Percentiles rank a stretch among this genome's conserved stretches.
phyloP scores from a whole-genome alignment of 2,329 filamentous ascomycete genomes.

The Neopestalotiopsis rosae region DNA sequence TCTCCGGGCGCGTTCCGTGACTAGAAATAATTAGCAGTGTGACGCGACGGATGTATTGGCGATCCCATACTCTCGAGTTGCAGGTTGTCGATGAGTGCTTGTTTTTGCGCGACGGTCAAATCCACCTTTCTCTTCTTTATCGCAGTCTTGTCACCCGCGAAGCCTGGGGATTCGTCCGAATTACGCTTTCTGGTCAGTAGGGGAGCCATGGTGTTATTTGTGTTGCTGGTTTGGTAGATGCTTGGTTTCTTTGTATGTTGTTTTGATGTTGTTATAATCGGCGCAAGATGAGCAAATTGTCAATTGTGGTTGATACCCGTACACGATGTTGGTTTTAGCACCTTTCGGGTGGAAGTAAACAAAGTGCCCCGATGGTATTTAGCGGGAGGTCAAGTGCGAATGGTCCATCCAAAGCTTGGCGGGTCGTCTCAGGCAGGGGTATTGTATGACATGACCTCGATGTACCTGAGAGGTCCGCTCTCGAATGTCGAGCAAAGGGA shows the following conservation, averaged over 20 bases:
- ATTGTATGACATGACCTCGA: not conserved
- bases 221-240: not conserved
- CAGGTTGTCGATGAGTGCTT: slow-evolving; percentile 85
- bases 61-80: slow-evolving; percentile 78
- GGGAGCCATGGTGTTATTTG: slow-evolving; percentile 49
- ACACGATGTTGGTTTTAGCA: slow-evolving; percentile 3
- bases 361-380: slow-evolving; percentile 33
- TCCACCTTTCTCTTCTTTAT: slow-evolving; percentile 65
- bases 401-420: not conserved
- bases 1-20: slow-evolving; percentile 65
- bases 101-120: slow-evolving; percentile 76
- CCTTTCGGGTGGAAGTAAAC: slow-evolving; percentile 42
- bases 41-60: not conserved
- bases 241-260: not conserved
- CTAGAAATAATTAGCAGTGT: slow-evolving; percentile 25
- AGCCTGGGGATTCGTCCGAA: slow-evolving; percentile 42
- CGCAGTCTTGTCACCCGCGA: slow-evolving; percentile 55
- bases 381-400: slow-evolving; percentile 2
- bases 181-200: slow-evolving; percentile 52
- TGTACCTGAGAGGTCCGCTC: not conserved
- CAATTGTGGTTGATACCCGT: not conserved
- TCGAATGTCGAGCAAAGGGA: not conserved
- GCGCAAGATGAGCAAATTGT: slow-evolving; percentile 1
- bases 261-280: not conserved
- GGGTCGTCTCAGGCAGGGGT: not conserved